These are phyloP conservation scores for Huntiella savannae DNA, from an alignment of 2,329 filamentous ascomycete genomes.

Conservation along the genomic window DNA sequence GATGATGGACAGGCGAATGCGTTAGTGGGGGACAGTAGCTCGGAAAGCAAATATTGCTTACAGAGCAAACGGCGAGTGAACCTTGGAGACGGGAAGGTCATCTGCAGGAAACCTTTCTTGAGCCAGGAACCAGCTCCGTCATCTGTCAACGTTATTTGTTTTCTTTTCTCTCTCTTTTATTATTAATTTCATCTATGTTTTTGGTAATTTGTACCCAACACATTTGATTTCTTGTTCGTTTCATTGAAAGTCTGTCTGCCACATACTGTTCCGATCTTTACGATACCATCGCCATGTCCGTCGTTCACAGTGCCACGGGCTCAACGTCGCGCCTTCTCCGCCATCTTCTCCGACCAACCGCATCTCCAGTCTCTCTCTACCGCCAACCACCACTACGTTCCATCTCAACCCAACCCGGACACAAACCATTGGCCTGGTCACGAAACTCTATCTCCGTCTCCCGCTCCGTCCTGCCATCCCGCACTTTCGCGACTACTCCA, in stretches of 20 bases:
- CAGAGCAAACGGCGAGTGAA: slow-evolving; percentile 1
- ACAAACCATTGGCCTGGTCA: neutral
- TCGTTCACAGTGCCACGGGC: neutral
- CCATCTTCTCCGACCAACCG: slow-evolving; percentile 11
- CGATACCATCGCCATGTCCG: neutral
- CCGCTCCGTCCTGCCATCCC: neutral
- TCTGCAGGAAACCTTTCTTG: neutral
- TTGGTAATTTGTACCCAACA: too few relatives aligned
- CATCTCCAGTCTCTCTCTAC: slow-evolving; percentile 24
- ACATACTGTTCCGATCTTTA: neutral
- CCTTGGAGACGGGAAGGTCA: neutral
- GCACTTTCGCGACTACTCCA: slow-evolving; percentile 22
- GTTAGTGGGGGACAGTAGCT: neutral
- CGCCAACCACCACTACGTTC: slow-evolving; percentile 13
- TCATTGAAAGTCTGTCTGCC: too few relatives aligned
- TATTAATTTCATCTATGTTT: too few relatives aligned
- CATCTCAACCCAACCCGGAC: neutral
- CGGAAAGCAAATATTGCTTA: slow-evolving; percentile 2
- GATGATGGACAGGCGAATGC: too few relatives aligned
- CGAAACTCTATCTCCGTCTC: neutral
- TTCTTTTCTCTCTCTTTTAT: neutral
- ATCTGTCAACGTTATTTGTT: neutral
- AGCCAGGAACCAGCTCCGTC: neutral
- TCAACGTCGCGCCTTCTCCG: slow-evolving; percentile 4
- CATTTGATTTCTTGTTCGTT: too few relatives aligned